phyloP scores from a whole-genome alignment of 371 early-diverging fungal species.

The Entomophthora muscae region DNA sequence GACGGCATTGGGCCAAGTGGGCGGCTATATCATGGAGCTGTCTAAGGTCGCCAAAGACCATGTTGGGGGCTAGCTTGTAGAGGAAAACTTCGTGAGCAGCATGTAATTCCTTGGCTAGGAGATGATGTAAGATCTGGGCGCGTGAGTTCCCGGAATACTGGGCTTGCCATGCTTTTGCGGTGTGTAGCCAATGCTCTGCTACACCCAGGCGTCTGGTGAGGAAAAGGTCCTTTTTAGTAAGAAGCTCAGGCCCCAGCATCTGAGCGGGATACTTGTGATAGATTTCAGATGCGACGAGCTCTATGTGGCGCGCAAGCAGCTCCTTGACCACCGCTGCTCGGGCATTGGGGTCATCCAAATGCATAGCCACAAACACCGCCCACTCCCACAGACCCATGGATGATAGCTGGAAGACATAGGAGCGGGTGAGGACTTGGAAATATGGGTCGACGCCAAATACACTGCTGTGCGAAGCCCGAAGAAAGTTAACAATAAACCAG shows the following conservation, averaged over 20 bases:
- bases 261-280: neutral
- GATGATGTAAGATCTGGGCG: neutral
- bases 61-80: neutral
- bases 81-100: neutral
- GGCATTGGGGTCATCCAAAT: constrained; percentile 11
- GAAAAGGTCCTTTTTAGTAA: neutral
- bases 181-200: neutral
- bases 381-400: constrained; percentile 45
- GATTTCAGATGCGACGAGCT: neutral
- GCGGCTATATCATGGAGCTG: neutral
- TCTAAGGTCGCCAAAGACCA: neutral
- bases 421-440: constrained; percentile 16
- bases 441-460: neutral
- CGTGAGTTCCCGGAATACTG: neutral
- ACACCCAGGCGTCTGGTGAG: neutral
- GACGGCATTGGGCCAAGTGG: neutral
- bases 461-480: neutral
- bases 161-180: neutral
- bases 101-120: neutral
- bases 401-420: constrained; percentile 37
- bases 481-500: neutral
- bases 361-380: constrained; percentile 30
- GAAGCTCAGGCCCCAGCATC: neutral
- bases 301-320: constrained; percentile 12
- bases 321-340: constrained; percentile 10